Conservation (phyloP, 2,329 filamentous ascomycete species). For the Hirsutella thompsonii region DNA sequence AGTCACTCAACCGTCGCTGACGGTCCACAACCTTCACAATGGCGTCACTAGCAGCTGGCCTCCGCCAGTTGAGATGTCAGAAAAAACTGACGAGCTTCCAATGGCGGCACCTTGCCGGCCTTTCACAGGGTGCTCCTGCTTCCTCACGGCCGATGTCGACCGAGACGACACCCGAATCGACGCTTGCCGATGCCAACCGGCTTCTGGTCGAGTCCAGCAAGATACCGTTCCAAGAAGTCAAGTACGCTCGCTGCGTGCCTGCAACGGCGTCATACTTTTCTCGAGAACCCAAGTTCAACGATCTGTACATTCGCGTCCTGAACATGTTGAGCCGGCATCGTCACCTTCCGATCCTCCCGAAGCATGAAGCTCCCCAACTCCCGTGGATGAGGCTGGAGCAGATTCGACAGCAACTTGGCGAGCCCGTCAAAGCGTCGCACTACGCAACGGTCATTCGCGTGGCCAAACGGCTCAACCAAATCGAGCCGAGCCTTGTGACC, state of each 20-base stretch:
- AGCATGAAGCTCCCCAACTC: constrained; percentile 55
- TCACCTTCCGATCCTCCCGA: constrained; percentile 54
- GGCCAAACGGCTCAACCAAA: constrained; percentile 70
- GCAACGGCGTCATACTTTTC: constrained; percentile 92
- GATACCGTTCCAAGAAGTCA: constrained; percentile 18
- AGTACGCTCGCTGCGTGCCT: constrained; percentile 63
- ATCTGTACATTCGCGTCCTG: constrained; percentile 65
- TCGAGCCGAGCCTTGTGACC: constrained; percentile 68
- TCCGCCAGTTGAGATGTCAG: constrained; percentile 23
- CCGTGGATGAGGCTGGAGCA: constrained; percentile 72
- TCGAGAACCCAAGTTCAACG: constrained; percentile 71
- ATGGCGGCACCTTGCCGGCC: constrained; percentile 14
- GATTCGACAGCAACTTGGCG: constrained; percentile 59
- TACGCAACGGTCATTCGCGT: constrained; percentile 67
- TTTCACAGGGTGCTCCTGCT: constrained; percentile 11
- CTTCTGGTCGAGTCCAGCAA: constrained; percentile 12
- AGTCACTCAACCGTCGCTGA: constrained; percentile 8
- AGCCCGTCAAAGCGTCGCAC: constrained; percentile 61
- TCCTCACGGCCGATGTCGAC: constrained; percentile 12
- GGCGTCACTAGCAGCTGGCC: constrained; percentile 19
- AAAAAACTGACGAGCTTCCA: constrained; percentile 16
- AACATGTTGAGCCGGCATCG: constrained; percentile 59
- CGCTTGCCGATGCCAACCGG: constrained; percentile 5
- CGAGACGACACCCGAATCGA: constrained; percentile 6
- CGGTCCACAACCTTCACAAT: constrained; percentile 16